Base-by-base conservation (phyloP, 192 early-diverging fungal species). In the Dispira simplex region DNA sequence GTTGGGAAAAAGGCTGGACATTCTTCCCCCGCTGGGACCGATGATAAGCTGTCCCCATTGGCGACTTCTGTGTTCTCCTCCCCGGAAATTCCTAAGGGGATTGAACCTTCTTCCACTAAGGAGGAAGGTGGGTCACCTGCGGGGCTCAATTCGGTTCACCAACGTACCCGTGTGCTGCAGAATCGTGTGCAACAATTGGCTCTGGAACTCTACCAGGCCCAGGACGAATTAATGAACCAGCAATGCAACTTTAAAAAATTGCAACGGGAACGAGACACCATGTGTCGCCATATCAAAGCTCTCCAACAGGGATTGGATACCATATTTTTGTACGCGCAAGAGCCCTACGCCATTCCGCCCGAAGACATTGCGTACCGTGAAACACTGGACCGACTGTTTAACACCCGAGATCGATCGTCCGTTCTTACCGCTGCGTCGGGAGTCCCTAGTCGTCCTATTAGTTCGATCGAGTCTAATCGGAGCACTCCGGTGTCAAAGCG, bases 281-380 rank as follows among this genome's bases (percentile, higher is more conserved):
- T 60, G 1, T 44, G 18, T 32, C 58, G 58, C 3, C 58, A 60
- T 5, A 44, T 60, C 12, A n/a, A 44, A 14, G 32, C 58, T 16
- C 58, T 60, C 14, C 58, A 60, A 16, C 58, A 18, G 28, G 23
- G 58, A 8, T 44, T 60, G 1, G 58, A 60, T 44, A 11, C 32
- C 26, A 39, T 60, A 14, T 60, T 60, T 43, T 27, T 60, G 14
- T 60, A 60, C 32, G n/a, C 58, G 2, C 58, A 60, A 14, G 58
- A 60, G 32, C 32, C 58, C 32, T 60, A 60, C 32, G 14, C 58
- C 39, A 44, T 44, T 2, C 9, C 58, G 21, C 16, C 58, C 2
- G 26, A 25, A 13, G 58, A 60, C 28, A 39, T 39, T 60, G 25
- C 9, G 3, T 44, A 44, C 8, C 58, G 58, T 10, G 58, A 60